Conservation (phyloP, 1,284 basidiomycete species). For the Pseudozyma thailandica region DNA sequence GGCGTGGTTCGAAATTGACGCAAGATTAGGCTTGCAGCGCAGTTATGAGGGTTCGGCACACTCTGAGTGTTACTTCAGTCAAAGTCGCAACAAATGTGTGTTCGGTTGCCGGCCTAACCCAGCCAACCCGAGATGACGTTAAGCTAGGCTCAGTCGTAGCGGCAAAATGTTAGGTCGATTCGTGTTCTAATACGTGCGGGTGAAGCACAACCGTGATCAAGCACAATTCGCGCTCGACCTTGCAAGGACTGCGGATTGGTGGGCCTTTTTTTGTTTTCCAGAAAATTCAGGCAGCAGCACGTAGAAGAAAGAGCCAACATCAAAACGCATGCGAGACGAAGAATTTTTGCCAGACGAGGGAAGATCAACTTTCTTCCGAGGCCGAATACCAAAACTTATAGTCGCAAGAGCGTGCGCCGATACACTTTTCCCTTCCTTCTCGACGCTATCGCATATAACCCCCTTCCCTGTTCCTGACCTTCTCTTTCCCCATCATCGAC, state of each 20-base stretch:
- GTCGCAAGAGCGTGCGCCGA: not conserved
- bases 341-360: slow-evolving; percentile 15
- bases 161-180: not conserved
- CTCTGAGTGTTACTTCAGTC: no score
- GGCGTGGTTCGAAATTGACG: slow-evolving; percentile 3
- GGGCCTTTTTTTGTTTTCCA: slow-evolving; percentile 6
- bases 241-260: slow-evolving; percentile 24
- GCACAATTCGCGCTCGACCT: not conserved
- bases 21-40: slow-evolving; percentile 7
- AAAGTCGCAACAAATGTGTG: no score
- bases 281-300: slow-evolving; percentile 15
- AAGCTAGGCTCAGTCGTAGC: slow-evolving; percentile 3
- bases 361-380: slow-evolving; percentile 6
- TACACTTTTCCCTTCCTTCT: not conserved
- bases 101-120: slow-evolving; percentile 4
- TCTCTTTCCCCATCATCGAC: slow-evolving; percentile 25
- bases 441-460: not conserved
- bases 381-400: slow-evolving; percentile 11
- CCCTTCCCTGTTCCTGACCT: not conserved
- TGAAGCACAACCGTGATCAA: not conserved
- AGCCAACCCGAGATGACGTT: slow-evolving; percentile 23
- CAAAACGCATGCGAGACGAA: slow-evolving; percentile 1
- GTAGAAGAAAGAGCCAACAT: slow-evolving; percentile 4
- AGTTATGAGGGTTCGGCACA: not conserved
- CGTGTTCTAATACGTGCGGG: slow-evolving; percentile 22